These are phyloP conservation scores for Sugiyamaella paludigena DNA, from an alignment of 1,139 yeast species.

Conservation along the genomic window DNA sequence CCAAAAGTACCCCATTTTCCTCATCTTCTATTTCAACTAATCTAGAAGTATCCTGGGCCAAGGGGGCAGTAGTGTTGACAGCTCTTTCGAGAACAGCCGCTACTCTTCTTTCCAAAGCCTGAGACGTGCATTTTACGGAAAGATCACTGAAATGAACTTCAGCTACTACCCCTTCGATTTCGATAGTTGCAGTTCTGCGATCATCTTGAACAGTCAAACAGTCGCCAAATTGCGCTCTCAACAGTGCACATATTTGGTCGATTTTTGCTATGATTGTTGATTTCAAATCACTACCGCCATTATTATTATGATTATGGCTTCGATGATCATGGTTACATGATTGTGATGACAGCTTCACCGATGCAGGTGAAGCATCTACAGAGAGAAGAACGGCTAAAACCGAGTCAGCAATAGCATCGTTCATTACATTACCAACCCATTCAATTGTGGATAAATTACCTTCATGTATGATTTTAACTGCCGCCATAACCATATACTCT, in stretches of 20 bases:
- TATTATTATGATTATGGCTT: conserved; percentile 12
- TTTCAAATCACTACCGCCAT: conserved; percentile 33
- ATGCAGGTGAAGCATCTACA: conserved; percentile 92
- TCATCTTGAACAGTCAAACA: conserved; percentile 49
- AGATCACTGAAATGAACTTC: conserved; percentile 60
- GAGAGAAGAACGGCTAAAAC: conserved; percentile 85
- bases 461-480: conserved; percentile 36
- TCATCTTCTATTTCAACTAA: conserved; percentile 13
- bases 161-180: conserved; percentile 75
- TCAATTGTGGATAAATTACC: conserved; percentile 53
- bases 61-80: conserved; percentile 78
- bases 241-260: conserved; percentile 58
- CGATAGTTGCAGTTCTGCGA: conserved; percentile 50
- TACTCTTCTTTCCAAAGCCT: conserved; percentile 76
- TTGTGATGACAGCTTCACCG: conserved; percentile 77
- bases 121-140: conserved; percentile 72
- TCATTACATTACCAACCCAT: conserved; percentile 89
- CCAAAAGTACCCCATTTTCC: not conserved
- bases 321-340: conserved; percentile 40
- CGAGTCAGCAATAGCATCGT: conserved; percentile 93
- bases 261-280: conserved; percentile 52
- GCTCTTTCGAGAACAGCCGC: conserved; percentile 79
- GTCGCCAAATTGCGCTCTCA: conserved; percentile 87
- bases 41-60: conserved; percentile 37
- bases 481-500: conserved; percentile 49